These are phyloP conservation scores for Syzygium jambos DNA, from an alignment of 345 rosid genomes.

Conservation along the genomic window DNA sequence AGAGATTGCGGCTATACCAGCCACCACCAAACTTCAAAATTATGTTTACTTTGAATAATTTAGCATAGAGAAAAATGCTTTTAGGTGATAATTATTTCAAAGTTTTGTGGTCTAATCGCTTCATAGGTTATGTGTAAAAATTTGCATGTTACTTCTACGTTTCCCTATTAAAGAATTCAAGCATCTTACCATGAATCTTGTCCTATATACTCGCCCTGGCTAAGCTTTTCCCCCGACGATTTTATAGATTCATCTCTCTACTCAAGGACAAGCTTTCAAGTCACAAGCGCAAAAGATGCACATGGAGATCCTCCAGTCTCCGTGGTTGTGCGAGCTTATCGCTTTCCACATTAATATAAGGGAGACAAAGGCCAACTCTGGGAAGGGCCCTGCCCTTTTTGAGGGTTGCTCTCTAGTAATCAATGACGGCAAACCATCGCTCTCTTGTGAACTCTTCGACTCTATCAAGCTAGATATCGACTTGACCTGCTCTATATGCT, in stretches of 20 bases:
- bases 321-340: conserved; percentile 90
- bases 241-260: conserved; percentile 69
- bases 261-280: conserved; percentile 91
- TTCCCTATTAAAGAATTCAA: not conserved
- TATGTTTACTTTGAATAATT: not conserved
- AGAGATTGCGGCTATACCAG: not conserved
- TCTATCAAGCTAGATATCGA: conserved; percentile 75
- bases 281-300: conserved; percentile 78
- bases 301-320: conserved; percentile 86
- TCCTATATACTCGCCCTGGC: too few relatives aligned
- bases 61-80: not conserved
- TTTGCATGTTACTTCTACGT: not conserved
- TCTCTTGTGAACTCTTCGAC: conserved; percentile 72
- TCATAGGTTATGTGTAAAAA: not conserved
- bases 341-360: conserved; percentile 85
- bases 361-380: conserved; percentile 36
- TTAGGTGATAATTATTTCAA: not conserved
- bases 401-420: conserved; percentile 54
- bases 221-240: not conserved
- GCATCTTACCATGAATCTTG: not conserved
- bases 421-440: conserved; percentile 62
- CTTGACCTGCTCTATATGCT: conserved; percentile 86
- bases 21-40: not conserved
- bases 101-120: not conserved
- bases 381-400: conserved; percentile 39